Evolutionary conservation across 108 stramenopile species (phyloP), one percentile per base, ranked within the genome.

Genomic region (Cyclotella atomus): DNA sequence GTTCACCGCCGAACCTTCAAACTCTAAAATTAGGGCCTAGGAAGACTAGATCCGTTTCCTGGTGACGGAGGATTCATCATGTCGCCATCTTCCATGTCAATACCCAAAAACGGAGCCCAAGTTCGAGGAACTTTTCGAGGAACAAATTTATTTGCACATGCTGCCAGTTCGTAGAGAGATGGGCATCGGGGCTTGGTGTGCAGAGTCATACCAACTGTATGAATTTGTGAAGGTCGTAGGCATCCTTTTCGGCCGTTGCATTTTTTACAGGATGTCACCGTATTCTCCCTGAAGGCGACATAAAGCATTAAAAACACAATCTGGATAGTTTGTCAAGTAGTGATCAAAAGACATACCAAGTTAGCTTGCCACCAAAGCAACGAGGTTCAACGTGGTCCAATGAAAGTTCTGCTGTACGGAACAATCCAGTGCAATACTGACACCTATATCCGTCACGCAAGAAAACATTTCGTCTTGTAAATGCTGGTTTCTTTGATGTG

Each of bases 381-480:
- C 91, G 73, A 29, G 94, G 94, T 2, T 83, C 67, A 16, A 92
- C 88, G 62, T 95, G 94, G 76, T 95, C 94, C 35, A 95, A 67
- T 0, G 91, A 86, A 45, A 95, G 72, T 66, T 95, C 94, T 17
- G 83, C 49, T 6, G 87, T 91, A 24, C 84, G 84, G 63, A 90
- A 92, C 10, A 76, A 47, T 6, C 87, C 30, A 43, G 32, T 71
- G 76, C 94, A 95, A 70, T 95, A 95, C 67, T 95, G 94, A 60
- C 94, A 95, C 14, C 76, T 79, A 68, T 95, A 95, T 38, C 87
- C 87, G 66, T 95, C 94, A 30, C 94, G 77, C 29, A 95, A 65
- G 83, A 90, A 95, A 49, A 95, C 90, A 71, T 95, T 95, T 29
- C 94, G 75, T 46, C 88, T 71, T 19, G 91, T 95, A 83, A 95